Conservation (phyloP, 768 basidiomycete species). For the Panellus pusillus region DNA sequence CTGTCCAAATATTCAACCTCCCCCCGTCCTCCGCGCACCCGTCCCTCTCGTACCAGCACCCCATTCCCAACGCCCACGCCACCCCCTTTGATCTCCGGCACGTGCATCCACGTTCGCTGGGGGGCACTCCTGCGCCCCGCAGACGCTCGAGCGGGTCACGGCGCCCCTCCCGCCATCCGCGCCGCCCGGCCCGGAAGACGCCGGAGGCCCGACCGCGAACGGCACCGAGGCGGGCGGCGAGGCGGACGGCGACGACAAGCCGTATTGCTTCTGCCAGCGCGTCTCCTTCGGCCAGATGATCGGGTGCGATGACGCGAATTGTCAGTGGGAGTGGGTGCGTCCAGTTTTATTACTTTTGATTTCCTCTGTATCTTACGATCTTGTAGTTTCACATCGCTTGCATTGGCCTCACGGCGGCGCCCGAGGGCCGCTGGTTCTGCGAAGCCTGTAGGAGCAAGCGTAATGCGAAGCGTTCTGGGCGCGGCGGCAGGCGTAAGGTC, state of each 20-base stretch:
- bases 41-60: constrained; percentile 50
- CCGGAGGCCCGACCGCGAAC: constrained; percentile 12
- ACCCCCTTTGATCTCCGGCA: constrained; percentile 41
- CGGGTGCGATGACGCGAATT: constrained; percentile 80
- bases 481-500: constrained; percentile 49
- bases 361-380: constrained; percentile 4
- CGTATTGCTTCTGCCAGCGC: constrained; percentile 85
- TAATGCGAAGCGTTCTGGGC: constrained; percentile 48
- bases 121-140: constrained; percentile 39
- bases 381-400: constrained; percentile 78
- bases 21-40: constrained; percentile 58
- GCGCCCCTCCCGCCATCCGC: too few relatives aligned
- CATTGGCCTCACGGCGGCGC: constrained; percentile 63
- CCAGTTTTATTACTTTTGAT: constrained; percentile 9
- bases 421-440: constrained; percentile 78
- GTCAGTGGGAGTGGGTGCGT: constrained; percentile 90
- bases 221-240: constrained; percentile 42
- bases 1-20: constrained; percentile 42
- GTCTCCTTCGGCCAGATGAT: constrained; percentile 94
- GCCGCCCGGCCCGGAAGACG: neutral
- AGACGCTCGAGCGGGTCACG: constrained; percentile 58
- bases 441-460: constrained; percentile 62
- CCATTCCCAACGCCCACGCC: constrained; percentile 29
- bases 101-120: constrained; percentile 29
- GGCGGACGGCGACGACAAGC: constrained; percentile 62